A percentile compares a stretch with the other conserved stretches of the same genome.
Conservation (phyloP, 2,329 filamentous ascomycete species). For the Aspergillus terreus region DNA sequence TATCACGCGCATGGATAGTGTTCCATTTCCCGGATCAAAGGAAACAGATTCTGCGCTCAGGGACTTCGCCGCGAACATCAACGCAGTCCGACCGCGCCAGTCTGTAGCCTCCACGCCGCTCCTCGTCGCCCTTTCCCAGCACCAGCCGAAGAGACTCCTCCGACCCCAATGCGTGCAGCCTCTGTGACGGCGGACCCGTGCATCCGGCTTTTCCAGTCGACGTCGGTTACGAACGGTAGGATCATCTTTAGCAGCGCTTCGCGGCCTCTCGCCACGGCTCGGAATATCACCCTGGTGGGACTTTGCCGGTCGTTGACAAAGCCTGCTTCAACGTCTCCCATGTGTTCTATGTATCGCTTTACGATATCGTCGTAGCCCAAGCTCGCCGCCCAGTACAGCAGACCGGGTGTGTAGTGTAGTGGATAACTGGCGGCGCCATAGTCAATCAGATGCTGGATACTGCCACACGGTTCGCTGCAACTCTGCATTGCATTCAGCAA, state of each 20-base stretch:
- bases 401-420: background rate
- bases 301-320: background rate
- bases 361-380: background rate
- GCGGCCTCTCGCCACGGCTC: background rate
- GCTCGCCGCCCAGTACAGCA: background rate
- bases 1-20: too few relatives aligned
- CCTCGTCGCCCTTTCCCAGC: background rate
- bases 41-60: background rate
- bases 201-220: background rate
- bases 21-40: too few relatives aligned
- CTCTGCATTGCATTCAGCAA: background rate
- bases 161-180: background rate
- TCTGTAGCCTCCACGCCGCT: background rate
- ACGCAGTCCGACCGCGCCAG: background rate
- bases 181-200: background rate
- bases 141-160: background rate
- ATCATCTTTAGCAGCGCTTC: background rate
- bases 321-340: background rate
- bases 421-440: background rate
- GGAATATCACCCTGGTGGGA: background rate
- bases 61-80: background rate
- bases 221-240: background rate
- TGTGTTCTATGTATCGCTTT: background rate
- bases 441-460: background rate
- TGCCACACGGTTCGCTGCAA: background rate